Evolutionary conservation across 768 basidiomycete species (phyloP).

Genomic region (Cubamyces sp.): DNA sequence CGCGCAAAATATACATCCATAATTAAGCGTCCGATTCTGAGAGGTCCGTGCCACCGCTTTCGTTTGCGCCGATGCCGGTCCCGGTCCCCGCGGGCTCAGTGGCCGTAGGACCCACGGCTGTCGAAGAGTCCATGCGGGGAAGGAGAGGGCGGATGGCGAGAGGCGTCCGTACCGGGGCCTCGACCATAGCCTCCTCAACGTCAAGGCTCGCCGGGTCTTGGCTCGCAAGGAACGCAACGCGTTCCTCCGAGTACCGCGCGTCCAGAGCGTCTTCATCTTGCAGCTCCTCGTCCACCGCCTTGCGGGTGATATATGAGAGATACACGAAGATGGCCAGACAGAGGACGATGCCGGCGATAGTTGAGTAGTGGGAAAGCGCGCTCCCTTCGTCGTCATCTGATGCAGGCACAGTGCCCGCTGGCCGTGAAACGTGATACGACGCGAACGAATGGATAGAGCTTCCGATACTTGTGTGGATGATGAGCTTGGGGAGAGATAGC

Average conservation of each 20-base stretch:
- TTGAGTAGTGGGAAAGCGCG: conserved; percentile 59
- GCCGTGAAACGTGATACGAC: conserved; percentile 52
- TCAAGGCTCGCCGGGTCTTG: conserved; percentile 31
- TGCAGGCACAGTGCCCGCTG: conserved; percentile 21
- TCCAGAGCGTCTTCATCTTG: conserved; percentile 46
- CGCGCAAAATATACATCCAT: conserved; percentile 6
- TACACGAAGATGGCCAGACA: conserved; percentile 80
- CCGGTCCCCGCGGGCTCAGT: background rate
- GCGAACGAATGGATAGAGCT: conserved; percentile 85
- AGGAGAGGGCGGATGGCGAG: conserved; percentile 20
- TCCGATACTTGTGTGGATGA: conserved; percentile 89
- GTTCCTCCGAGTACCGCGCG: conserved; percentile 49
- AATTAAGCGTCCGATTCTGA: conserved; percentile 16
- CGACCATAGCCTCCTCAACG: conserved; percentile 29
- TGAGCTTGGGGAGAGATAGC: conserved; percentile 85
- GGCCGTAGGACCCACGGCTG: background rate
- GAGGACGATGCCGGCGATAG: conserved; percentile 68
- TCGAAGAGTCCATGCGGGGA: conserved; percentile 12
- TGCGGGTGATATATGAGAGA: conserved; percentile 77
- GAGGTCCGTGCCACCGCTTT: conserved; percentile 1
- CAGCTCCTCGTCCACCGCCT: conserved; percentile 59
- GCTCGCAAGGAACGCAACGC: conserved; percentile 52
- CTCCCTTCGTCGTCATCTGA: conserved; percentile 49
- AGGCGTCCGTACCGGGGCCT: conserved; percentile 11
- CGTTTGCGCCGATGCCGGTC: background rate